phyloP scores from a whole-genome alignment of 2,329 filamentous ascomycete genomes.

The Aspergillus neotritici region DNA sequence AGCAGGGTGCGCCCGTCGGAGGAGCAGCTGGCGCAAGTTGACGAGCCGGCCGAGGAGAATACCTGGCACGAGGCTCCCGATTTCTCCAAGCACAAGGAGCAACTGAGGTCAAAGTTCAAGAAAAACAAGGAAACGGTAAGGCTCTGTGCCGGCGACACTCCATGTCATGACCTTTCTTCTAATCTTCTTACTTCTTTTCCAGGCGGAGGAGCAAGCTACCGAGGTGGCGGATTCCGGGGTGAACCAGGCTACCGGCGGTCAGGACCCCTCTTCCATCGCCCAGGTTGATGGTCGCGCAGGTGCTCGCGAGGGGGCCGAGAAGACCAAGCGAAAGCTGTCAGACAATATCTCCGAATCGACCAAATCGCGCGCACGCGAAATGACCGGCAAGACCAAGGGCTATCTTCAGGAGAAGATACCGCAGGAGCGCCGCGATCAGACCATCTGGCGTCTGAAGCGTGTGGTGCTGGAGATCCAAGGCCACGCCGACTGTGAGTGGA shows the following conservation, averaged over 20 bases:
- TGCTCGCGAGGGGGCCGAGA: slow-evolving; percentile 30
- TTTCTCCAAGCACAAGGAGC: slow-evolving; percentile 60
- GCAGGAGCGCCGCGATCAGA: slow-evolving; percentile 85
- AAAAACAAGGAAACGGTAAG: slow-evolving; percentile 49
- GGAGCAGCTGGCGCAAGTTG: slow-evolving; percentile 70
- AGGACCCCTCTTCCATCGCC: slow-evolving; percentile 44
- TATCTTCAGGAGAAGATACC: slow-evolving; percentile 86
- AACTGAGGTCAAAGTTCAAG: slow-evolving; percentile 58
- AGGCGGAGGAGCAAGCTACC: slow-evolving; percentile 46
- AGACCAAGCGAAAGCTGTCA: slow-evolving; percentile 50
- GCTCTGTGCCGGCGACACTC: slow-evolving; percentile 17
- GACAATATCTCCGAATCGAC: slow-evolving; percentile 61
- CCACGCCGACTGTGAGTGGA: slow-evolving; percentile 70
- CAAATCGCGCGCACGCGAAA: slow-evolving; percentile 35
- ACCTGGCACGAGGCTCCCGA: slow-evolving; percentile 87
- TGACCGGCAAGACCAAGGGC: slow-evolving; percentile 50
- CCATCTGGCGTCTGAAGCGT: slow-evolving; percentile 91
- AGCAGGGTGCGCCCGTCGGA: slow-evolving; percentile 69
- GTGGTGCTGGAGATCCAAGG: slow-evolving; percentile 96
- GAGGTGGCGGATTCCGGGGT: slow-evolving; percentile 53
- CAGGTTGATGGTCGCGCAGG: slow-evolving; percentile 48
- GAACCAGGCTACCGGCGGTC: slow-evolving; percentile 47
- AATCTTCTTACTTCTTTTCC: slow-evolving; percentile 1
- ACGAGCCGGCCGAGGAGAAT: slow-evolving; percentile 81
- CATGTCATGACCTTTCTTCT: neutral